Evolutionary conservation across 345 rosid genomes (phyloP).

Genomic region (Brassica napus): DNA sequence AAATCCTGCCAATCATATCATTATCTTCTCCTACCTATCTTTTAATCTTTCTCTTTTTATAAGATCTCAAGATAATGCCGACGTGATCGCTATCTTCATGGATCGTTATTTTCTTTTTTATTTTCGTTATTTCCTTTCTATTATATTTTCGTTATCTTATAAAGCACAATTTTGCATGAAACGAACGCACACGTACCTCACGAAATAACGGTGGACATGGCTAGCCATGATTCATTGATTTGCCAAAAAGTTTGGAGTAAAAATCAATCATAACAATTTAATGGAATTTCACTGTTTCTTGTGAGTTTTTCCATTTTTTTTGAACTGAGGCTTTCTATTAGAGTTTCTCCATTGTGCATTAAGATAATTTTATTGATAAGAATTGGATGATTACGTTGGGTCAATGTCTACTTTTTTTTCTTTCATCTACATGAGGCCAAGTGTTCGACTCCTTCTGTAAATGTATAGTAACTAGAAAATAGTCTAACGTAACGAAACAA

Average conservation of each 20-base stretch:
- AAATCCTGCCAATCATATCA: constrained; percentile 31
- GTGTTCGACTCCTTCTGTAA: constrained; percentile 1
- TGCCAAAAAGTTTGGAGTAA: constrained; percentile 37
- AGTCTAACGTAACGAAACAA: neutral
- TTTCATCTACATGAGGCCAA: neutral
- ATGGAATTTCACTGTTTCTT: constrained; percentile 25
- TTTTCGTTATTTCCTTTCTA: constrained; percentile 20
- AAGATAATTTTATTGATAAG: neutral
- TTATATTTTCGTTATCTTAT: neutral
- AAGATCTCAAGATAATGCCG: constrained; percentile 32
- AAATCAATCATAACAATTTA: constrained; percentile 1
- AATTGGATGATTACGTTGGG: neutral
- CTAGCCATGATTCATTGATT: constrained; percentile 25
- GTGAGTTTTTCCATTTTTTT: neutral
- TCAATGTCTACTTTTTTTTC: constrained; percentile 5
- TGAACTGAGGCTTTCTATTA: too few relatives aligned
- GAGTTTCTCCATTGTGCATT: neutral
- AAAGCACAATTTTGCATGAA: constrained; percentile 22
- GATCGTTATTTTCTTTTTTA: neutral
- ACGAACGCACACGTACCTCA: constrained; percentile 20
- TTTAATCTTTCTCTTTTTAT: constrained; percentile 24
- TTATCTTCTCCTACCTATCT: constrained; percentile 31
- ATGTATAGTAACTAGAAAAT: neutral
- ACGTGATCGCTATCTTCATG: constrained; percentile 37
- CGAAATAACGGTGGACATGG: constrained; percentile 20